Conservation (phyloP, 805 yeast genomes). For the Ogataea ramenticola region DNA sequence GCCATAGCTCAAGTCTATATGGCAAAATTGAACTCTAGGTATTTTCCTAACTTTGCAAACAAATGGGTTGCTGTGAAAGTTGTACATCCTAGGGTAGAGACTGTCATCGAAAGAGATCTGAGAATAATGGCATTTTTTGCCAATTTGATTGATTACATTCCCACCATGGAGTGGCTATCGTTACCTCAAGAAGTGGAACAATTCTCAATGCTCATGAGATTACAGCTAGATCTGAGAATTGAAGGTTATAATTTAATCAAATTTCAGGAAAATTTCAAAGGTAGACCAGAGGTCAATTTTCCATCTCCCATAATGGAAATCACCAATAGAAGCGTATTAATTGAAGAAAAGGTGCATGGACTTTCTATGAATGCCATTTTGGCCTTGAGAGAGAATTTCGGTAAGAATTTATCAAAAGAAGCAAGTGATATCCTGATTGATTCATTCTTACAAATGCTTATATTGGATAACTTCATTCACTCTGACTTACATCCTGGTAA, state of each 20-base stretch:
- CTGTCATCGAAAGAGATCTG: constrained; percentile 70
- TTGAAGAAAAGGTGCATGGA: constrained; percentile 82
- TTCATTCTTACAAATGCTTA: constrained; percentile 87
- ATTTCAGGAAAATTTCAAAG: constrained; percentile 63
- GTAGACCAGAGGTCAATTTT: constrained; percentile 57
- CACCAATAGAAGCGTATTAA: constrained; percentile 64
- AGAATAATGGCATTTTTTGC: constrained; percentile 83
- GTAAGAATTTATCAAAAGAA: constrained; percentile 48
- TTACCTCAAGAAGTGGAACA: constrained; percentile 91
- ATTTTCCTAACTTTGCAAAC: constrained; percentile 22
- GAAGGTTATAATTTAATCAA: constrained; percentile 76
- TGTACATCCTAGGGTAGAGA: constrained; percentile 79
- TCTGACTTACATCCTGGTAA: constrained; percentile 98
- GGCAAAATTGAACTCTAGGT: constrained; percentile 51
- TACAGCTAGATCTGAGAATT: constrained; percentile 83
- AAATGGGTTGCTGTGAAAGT: constrained; percentile 84
- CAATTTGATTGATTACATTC: constrained; percentile 54
- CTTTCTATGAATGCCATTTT: constrained; percentile 72
- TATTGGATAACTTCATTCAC: constrained; percentile 89
- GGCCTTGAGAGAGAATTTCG: constrained; percentile 37
- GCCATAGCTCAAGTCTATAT: constrained; percentile 95
- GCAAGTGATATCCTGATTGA: constrained; percentile 80
- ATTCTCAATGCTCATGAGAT: constrained; percentile 75
- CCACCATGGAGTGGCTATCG: constrained; percentile 97
- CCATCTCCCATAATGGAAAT: constrained; percentile 67